phyloP scores from a whole-genome alignment of 2,329 filamentous ascomycete species.

The Talaromyces atroroseus region DNA sequence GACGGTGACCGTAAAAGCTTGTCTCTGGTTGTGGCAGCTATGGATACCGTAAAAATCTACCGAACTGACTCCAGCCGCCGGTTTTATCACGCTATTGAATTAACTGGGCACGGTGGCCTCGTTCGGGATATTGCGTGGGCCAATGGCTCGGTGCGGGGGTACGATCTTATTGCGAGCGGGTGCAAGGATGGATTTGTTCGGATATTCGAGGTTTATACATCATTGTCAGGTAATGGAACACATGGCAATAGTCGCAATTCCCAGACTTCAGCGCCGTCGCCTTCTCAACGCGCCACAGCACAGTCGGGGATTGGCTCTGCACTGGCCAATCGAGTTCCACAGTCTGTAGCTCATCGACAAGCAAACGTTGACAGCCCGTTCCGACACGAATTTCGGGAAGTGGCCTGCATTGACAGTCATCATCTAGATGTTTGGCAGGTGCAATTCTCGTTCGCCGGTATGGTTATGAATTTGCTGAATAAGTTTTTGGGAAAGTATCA shows the following conservation, averaged over 20 bases:
- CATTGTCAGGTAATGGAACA: conserved; percentile 21
- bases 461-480: conserved; percentile 6
- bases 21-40: conserved; percentile 76
- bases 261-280: conserved; percentile 24
- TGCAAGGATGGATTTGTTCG: conserved; percentile 87
- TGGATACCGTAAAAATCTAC: conserved; percentile 78
- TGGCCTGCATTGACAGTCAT: conserved; percentile 39
- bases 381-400: conserved; percentile 37
- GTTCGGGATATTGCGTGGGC: conserved; percentile 91
- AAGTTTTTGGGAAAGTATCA: neutral
- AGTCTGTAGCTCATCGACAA: conserved; percentile 27
- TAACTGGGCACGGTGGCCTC: conserved; percentile 67
- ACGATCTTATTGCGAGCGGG: conserved; percentile 84
- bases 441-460: conserved; percentile 40
- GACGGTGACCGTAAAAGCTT: conserved; percentile 76
- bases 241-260: conserved; percentile 25
- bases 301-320: conserved; percentile 41
- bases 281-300: conserved; percentile 27
- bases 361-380: conserved; percentile 33
- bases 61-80: conserved; percentile 68
- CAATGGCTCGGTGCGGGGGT: conserved; percentile 81
- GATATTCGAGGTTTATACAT: conserved; percentile 65
- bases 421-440: conserved; percentile 44
- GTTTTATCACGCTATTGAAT: conserved; percentile 77
- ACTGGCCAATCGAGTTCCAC: conserved; percentile 31